A percentile compares a stretch with the other conserved stretches of the same genome.
Conservation (phyloP, 345 rosid genomes). For the Aurinia saxatilis region DNA sequence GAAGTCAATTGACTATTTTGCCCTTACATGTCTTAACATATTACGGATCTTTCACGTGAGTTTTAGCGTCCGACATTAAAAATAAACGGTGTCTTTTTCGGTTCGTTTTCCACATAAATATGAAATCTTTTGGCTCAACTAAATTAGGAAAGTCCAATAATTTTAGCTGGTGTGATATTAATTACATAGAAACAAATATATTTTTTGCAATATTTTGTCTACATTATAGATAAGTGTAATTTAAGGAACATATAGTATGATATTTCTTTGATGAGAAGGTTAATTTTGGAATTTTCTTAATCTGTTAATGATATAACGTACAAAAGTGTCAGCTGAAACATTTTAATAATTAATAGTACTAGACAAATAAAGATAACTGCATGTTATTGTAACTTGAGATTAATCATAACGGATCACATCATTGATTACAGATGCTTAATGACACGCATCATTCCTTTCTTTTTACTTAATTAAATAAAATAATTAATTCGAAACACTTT, state of each 20-base stretch:
- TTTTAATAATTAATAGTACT: not conserved
- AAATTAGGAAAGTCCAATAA: not conserved
- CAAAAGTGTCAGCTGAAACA: not conserved
- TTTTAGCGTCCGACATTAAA: constrained; percentile 20
- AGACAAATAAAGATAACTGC: not conserved
- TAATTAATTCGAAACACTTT: not conserved
- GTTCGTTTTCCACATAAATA: not conserved
- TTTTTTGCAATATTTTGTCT: too few species aligned
- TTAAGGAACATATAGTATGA: not conserved
- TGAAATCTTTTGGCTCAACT: not conserved
- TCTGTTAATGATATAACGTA: constrained; percentile 7
- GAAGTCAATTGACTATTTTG: not conserved
- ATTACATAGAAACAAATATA: too few species aligned
- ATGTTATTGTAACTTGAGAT: not conserved
- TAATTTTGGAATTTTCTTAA: not conserved
- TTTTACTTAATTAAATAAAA: not conserved
- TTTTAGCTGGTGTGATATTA: not conserved
- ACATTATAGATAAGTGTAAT: too few species aligned
- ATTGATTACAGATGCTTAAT: not conserved
- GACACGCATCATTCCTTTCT: not conserved
- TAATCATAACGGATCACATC: constrained; percentile 6
- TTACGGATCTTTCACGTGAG: constrained; percentile 26
- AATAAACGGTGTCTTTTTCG: constrained; percentile 7
- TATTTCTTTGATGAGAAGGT: not conserved
- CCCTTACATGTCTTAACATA: not conserved